Base-by-base conservation (phyloP, 2,329 filamentous ascomycete species). In the Phaeoacremonium minimum region DNA sequence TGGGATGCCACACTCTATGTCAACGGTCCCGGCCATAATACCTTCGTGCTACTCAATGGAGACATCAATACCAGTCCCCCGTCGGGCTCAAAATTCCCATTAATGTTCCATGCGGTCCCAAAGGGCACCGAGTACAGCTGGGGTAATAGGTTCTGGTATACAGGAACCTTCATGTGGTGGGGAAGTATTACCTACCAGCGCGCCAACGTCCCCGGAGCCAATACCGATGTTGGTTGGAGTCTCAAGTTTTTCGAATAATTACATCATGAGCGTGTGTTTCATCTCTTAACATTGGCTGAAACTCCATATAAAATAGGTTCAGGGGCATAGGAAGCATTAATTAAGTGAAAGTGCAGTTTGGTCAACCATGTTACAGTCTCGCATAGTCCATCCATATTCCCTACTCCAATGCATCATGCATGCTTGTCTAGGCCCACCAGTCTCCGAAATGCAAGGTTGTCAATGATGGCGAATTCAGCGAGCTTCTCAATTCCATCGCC, bases 391-490 rank as follows among this genome's bases (percentile, higher is more conserved):
- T 26, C 9, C 22, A 9, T 26, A 26, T n/a, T 9, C 22, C n/a
- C 22, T 26, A 26, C n/a, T 26, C n/a, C n/a, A n/a, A n/a, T 30
- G 7, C 5, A 7, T 14, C 18, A 16, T 33, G 12, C 32, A 13
- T 31, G 29, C 26, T 41, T 16, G 15, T 35, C 28, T 37, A 61
- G 22, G 6, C 56, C 57, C 38, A 55, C 53, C 22, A 61, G 39
- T 36, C 53, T 55, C 33, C 62, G 50, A n/a, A 67, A 51, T 0
- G 46, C 59, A 1, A 30, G 30, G 35, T 66, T 67, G 18, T 53
- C 52, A 9, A 67, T 41, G 5, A 67, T 42, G 40, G 53, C 51
- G n/a, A 60, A 54, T 6, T 52, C 47, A 2, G 63, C 61, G 17
- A 67, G 30, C 38, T 42, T 50, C 30, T 58, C 53, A 1, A 64